Percentiles rank a stretch among this genome's conserved stretches.
Evolutionary conservation across 2,329 filamentous ascomycete genomes (phyloP).

Genomic region (Pyrenophora teres): DNA sequence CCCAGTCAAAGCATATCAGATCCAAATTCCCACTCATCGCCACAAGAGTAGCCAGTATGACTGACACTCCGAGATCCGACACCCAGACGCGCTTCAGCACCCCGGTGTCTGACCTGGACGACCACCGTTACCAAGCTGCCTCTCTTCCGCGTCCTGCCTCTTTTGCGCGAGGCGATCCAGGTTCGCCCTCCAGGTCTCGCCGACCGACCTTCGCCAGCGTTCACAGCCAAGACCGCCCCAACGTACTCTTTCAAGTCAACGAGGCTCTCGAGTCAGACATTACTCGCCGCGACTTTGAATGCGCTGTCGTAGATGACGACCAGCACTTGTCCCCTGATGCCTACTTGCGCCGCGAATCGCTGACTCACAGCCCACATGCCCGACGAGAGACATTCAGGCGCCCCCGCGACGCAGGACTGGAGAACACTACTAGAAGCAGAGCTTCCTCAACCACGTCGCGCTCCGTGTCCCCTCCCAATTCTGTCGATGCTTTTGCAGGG

Average conservation of each 20-base stretch:
- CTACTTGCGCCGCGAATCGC: conserved; percentile 56
- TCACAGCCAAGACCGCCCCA: conserved; percentile 50
- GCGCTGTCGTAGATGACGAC: conserved; percentile 81
- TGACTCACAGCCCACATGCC: conserved; percentile 43
- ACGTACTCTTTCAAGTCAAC: conserved; percentile 52
- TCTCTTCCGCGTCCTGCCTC: conserved; percentile 61
- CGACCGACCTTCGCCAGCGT: conserved; percentile 77
- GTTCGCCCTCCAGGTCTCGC: conserved; percentile 55
- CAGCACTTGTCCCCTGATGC: conserved; percentile 48
- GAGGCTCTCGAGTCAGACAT: conserved; percentile 52
- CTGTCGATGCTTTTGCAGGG: conserved; percentile 95
- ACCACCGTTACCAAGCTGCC: conserved; percentile 74
- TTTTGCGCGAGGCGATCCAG: conserved; percentile 64
- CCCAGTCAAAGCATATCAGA: conserved; percentile 16
- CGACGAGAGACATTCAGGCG: conserved; percentile 53
- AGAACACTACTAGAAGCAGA: conserved; percentile 49
- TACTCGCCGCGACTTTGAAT: conserved; percentile 79
- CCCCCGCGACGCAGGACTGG: conserved; percentile 41
- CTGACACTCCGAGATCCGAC: conserved; percentile 69
- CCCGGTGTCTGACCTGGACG: conserved; percentile 80
- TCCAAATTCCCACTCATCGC: conserved; percentile 30
- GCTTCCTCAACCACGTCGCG: conserved; percentile 62
- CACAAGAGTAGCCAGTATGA: conserved; percentile 49
- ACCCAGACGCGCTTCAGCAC: conserved; percentile 70
- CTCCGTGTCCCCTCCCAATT: conserved; percentile 88